Evolutionary conservation across 345 rosid species (phyloP), one percentile per base, ranked within the genome.

Genomic region (Rhodamnia rubescens): DNA sequence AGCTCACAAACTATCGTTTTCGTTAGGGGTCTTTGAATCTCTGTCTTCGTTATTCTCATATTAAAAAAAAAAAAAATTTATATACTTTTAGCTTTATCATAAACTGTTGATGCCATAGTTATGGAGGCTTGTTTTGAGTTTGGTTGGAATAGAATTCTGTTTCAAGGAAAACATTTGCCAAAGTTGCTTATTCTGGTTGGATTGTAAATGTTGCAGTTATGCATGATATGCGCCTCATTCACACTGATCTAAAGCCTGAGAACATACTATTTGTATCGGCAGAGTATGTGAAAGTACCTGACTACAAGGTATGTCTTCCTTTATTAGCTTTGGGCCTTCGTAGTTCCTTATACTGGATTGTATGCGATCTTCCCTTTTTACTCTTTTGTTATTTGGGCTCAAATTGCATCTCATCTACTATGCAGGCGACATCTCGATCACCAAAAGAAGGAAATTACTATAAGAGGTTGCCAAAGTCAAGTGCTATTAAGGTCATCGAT

Each of bases 401-500:
- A 32, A 75, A 84, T 53, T 58, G 80, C 84, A 42, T 40, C 27
- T 80, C 49, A 53, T 86, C 32, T 87, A 27, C 59, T 56, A 53
- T 61, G 87, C 90, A 92, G 93, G 85, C 87, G 24, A 85, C 88
- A 2, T 82, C 91, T 47, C 87, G 86, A 53, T 90, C 90, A 27
- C 85, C 88, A 0, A 83, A 82, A 24, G 94, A 90, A 36, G 90
- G 89, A n/a, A 82, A 83, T 54, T 84, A 58, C 85, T 91, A 86
- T 87, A 93, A 90, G 90, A 92, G 93, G 88, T 85, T 93, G 89
- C 95, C 96, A 53, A 94, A 94, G 89, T 91, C 96, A 50, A 92
- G 96, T 89, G 90, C 93, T 44, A 94, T 94, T 56, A 94, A 94
- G 90, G 93, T 94, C 47, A 94, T 94, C 53, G 96, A 94, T 90